Conservation (phyloP, 2,329 filamentous ascomycete genomes). For the Daldinia eschscholtzii region DNA sequence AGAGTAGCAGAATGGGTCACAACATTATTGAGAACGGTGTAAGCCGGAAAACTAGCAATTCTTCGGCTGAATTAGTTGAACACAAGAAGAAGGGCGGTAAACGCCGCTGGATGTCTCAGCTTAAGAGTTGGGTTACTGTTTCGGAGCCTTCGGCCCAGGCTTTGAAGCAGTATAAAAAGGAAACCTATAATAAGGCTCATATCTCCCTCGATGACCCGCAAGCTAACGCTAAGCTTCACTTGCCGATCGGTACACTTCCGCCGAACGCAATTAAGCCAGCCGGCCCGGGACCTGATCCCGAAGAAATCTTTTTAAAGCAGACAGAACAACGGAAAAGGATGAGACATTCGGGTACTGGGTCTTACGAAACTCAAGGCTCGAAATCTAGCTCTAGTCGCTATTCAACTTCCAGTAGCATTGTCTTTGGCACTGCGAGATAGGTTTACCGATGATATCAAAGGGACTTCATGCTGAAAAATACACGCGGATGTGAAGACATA, state of each 20-base stretch:
- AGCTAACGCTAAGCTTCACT: slow-evolving; percentile 61
- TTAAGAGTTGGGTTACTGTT: slow-evolving; percentile 63
- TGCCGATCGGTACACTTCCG: slow-evolving; percentile 61
- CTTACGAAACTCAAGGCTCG: slow-evolving; percentile 36
- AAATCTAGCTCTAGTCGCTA: slow-evolving; percentile 45
- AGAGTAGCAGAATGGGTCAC: background rate
- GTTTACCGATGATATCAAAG: background rate
- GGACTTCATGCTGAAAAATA: background rate
- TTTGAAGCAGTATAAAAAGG: slow-evolving; percentile 60
- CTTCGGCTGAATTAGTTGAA: slow-evolving; percentile 39
- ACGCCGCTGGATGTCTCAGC: slow-evolving; percentile 57
- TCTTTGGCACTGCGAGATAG: slow-evolving; percentile 25
- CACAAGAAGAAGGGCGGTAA: slow-evolving; percentile 50
- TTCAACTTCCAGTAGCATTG: slow-evolving; percentile 47
- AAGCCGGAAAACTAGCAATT: slow-evolving; percentile 23
- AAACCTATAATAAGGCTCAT: slow-evolving; percentile 59
- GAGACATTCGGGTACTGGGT: slow-evolving; percentile 46
- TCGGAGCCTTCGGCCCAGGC: slow-evolving; percentile 65
- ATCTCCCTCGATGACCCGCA: slow-evolving; percentile 59
- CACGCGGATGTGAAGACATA: background rate
- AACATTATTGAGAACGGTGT: slow-evolving; percentile 13
- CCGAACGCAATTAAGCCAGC: slow-evolving; percentile 61
- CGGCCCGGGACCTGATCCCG: slow-evolving; percentile 59
- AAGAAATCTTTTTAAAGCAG: slow-evolving; percentile 57
- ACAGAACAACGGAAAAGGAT: slow-evolving; percentile 52